Base-by-base conservation (phyloP, 805 yeast species). In the Myxozyma kluyveri region DNA sequence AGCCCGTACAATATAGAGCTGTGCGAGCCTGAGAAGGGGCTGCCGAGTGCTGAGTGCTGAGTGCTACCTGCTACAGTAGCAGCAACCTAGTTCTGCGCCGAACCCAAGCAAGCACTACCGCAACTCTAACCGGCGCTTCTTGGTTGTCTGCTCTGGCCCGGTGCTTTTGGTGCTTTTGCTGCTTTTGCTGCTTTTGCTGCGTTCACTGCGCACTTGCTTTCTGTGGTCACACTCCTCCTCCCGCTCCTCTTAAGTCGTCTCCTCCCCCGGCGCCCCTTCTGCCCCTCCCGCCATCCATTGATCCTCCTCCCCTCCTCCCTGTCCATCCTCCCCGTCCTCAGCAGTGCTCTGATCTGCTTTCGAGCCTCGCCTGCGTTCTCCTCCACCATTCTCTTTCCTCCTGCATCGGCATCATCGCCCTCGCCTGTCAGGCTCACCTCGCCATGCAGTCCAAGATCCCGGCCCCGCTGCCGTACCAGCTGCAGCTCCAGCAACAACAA, bases 121-220 rank as follows among this genome's bases (percentile, higher is more conserved):
- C n/a, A n/a, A n/a, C n/a, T n/a, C n/a, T n/a, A n/a, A n/a, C n/a
- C n/a, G n/a, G n/a, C n/a, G n/a, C n/a, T n/a, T n/a, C n/a, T n/a
- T n/a, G n/a, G n/a, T n/a, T n/a, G n/a, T n/a, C n/a, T n/a, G n/a
- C n/a, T n/a, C n/a, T n/a, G n/a, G n/a, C n/a, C n/a, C n/a, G n/a
- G n/a, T n/a, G n/a, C n/a, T n/a, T n/a, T n/a, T n/a, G n/a, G n/a
- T n/a, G n/a, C n/a, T 12, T 37, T n/a, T 33, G 21, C 31, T 35
- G 12, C 31, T 23, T 23, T 32, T 7, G 12, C 32, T 17, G 37
- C 38, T n/a, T 32, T 3, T 26, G 17, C 42, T 21, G 31, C 38
- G 40, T 37, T 18, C 48, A 21, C 45, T 36, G 31, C 37, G n/a
- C n/a, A n/a, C n/a, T n/a, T n/a, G n/a, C n/a, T n/a, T n/a, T 40